These are phyloP conservation scores for Stereocaulon alpinum DNA, from an alignment of 495 filamentous ascomycete species.

Conservation along the genomic window DNA sequence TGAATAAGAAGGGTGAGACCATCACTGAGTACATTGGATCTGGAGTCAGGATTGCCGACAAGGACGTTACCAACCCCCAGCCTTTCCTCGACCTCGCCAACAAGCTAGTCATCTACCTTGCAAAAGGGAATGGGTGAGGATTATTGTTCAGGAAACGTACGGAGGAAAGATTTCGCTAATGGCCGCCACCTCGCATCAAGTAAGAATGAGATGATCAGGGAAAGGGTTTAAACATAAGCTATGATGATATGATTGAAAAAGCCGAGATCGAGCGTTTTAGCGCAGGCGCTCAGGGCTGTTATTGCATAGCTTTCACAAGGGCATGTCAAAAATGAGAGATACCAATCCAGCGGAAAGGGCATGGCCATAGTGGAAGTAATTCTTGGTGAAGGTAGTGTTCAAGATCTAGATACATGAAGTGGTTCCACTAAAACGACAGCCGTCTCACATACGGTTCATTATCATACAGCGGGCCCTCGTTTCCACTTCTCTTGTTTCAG, in stretches of 20 bases:
- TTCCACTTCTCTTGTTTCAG: no score
- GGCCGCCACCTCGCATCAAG: not conserved
- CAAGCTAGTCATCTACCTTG: conserved; percentile 44
- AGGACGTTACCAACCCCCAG: conserved; percentile 46
- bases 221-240: not conserved
- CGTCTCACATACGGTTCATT: no score
- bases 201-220: not conserved
- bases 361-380: not conserved
- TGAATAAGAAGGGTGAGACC: conserved; percentile 17
- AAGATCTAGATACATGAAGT: not conserved
- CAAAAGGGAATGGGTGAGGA: conserved; percentile 18
- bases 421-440: no score
- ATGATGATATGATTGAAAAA: not conserved
- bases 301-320: not conserved
- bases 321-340: not conserved
- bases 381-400: not conserved
- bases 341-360: not conserved
- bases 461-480: no score
- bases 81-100: conserved; percentile 47
- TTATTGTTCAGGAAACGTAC: not conserved
- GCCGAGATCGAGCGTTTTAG: not conserved
- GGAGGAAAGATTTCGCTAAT: not conserved
- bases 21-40: conserved; percentile 12
- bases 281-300: not conserved
- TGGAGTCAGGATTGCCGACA: conserved; percentile 28